Base-by-base conservation (phyloP, 2,329 filamentous ascomycete species). In the Ramichloridium luteum region DNA sequence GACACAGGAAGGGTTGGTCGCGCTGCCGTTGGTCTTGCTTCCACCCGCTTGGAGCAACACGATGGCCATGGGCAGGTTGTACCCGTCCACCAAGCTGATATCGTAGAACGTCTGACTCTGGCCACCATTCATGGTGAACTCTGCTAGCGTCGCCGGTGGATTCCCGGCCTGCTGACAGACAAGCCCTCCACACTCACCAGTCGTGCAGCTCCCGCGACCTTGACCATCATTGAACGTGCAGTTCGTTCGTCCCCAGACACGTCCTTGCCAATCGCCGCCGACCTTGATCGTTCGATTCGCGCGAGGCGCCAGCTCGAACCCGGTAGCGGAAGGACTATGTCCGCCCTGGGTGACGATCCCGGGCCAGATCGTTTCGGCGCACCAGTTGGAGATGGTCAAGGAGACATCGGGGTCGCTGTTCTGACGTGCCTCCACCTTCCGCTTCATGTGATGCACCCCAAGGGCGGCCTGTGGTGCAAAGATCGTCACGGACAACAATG, bases 171-270 rank as follows among this genome's bases (percentile, higher is more conserved):
- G 40, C 46, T 70, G 62, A 59, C 80, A 92, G 48, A 78, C 62
- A 37, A 88, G 48, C 37, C 71, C 68, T 36, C 74, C 73, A 53
- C 83, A 90, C 54, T 90, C 82, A 5, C 82, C 82, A 2, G 81
- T 84, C 30, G 63, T 55, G 56, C 83, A 90, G 25, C 52, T 55
- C 16, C 59, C 55, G 37, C 59, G 61, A 13, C 57, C 56, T 31
- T 66, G 73, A 1, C 76, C 78, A 28, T 74, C 67, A 11, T 63
- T 63, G 54, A 85, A 83, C 23, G 71, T 80, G 59, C 83, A 92
- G 51, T 90, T 90, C 12, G 82, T 88, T 32, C 83, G 67, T 9
- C 76, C 83, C 83, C 82, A 90, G 16, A 90, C 64, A 32, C 83
- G 72, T 6, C 83, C 83, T 51, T 81, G 76, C 83, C 82, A 92